Evolutionary conservation across 345 rosid genomes (phyloP), one percentile per base, ranked within the genome.

Genomic region (Erodium maritimum): DNA sequence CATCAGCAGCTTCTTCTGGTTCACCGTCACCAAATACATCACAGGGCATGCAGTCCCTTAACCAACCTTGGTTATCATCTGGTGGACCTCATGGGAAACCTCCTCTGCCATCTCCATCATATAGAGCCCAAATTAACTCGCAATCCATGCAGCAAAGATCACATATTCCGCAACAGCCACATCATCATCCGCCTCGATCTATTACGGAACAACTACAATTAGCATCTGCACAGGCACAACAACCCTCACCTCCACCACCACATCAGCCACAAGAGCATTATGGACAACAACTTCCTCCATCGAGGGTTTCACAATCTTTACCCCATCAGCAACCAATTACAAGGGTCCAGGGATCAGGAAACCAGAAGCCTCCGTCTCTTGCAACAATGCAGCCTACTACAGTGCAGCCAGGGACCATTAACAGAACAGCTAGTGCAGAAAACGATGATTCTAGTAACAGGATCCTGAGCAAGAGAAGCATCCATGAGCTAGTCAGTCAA

Each of bases 61-160:
- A 67, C 64, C 96, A 91, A 71, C 96, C 96, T 2, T 89, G 95
- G 96, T 66, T 89, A 71, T 60, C 94, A 62, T 71, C 94, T 73
- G 76, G 81, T 72, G 77, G 81, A 67, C 24, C 84, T 45, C 96
- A 87, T 74, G 88, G 87, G 75, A 93, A 80, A 65, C 91, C 94
- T 57, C 95, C 94, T 56, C 57, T 93, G 68, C 86, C 91, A 48
- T 79, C 94, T 58, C 76, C 89, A 60, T 69, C 94, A 1, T 79
- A 71, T 73, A 82, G 95, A 72, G 85, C 90, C 14, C 91, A 68
- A 61, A 66, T 75, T 60, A 89, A 50, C 64, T 11, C 85, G 17
- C 84, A 84, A 54, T 68, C 95, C 60, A 50, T 85, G 82, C 96
- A 82, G 67, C 99, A 79, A 61, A 79, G 95, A 67, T 56, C 91